Conservation (phyloP, 2,329 filamentous ascomycete genomes). For the Diaporthe citriasiana region DNA sequence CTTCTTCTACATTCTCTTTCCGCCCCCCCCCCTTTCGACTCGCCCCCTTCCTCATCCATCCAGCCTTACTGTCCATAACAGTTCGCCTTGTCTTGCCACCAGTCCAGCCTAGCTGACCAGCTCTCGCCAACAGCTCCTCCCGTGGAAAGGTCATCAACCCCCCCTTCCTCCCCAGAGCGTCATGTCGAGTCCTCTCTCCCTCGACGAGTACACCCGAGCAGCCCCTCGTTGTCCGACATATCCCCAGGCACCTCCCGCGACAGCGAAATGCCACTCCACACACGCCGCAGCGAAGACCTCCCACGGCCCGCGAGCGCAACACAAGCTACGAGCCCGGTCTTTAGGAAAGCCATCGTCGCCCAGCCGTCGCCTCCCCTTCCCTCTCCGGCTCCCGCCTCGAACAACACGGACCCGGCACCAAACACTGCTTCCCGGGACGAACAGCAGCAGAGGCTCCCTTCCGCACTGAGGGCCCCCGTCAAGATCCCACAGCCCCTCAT, state of each 20-base stretch:
- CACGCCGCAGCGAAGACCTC: constrained; percentile 61
- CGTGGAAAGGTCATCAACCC: constrained; percentile 65
- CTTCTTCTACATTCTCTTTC: not conserved
- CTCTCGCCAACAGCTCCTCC: constrained; percentile 26
- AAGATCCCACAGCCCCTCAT: constrained; percentile 67
- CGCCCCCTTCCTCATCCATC: not conserved
- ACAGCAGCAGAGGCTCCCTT: constrained; percentile 35
- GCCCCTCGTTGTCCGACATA: constrained; percentile 62
- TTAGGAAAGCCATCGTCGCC: constrained; percentile 65
- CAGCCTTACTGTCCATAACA: constrained; percentile 34
- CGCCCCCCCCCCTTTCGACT: not conserved
- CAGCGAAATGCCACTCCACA: constrained; percentile 56
- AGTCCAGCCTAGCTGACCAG: constrained; percentile 31
- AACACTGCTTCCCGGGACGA: constrained; percentile 43
- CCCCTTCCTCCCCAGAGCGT: constrained; percentile 64
- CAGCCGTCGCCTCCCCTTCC: constrained; percentile 55
- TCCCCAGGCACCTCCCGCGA: constrained; percentile 29
- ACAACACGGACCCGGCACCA: constrained; percentile 44
- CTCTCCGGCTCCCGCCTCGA: constrained; percentile 44
- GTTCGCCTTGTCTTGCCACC: constrained; percentile 27
- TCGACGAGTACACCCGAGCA: constrained; percentile 67
- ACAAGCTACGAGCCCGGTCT: constrained; percentile 54
- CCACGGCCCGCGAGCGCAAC: constrained; percentile 57
- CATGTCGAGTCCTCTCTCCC: constrained; percentile 64
- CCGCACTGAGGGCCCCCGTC: constrained; percentile 42